Base-by-base conservation (phyloP, 495 filamentous ascomycete genomes). In the Aspergillus hancockii region DNA sequence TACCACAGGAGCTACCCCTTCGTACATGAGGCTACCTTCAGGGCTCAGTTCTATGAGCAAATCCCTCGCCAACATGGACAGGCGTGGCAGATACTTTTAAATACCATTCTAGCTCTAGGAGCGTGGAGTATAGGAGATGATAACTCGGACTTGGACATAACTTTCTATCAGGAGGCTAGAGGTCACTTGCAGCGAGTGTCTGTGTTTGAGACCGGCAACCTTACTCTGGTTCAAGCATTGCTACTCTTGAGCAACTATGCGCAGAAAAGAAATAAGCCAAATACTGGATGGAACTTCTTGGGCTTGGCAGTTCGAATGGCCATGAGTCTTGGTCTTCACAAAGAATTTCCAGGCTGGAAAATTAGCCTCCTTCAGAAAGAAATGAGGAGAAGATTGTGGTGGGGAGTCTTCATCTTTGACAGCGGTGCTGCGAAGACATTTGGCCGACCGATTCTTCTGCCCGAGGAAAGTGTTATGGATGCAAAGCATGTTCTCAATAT, bases 1-100 rank as follows among this genome's bases (percentile, higher is more conserved):
- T 85, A 83, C 59, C 80, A 85, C 57, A 69, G 70, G 10, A 80
- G 75, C 47, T 85, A 85, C 61, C 81, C 82, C 8, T 79, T 85
- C 50, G 65, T 85, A 18, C 80, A 85, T 54, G 82, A 85, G 62
- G 70, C 76, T 4, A 80, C 77, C 5, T 85, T 85, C 54, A 71
- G 81, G 40, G 80, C 81, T 3, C 82, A 85, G 55, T 83, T 80
- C 43, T 69, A 75, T 46, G 79, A 79, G n/a, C 75, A 80, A 16
- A 77, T 77, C 25, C 67, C 77, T 2, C 77, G 80, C 5, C 80
- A 78, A 16, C 74, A 80, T 54, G 72, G 73, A 16, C 76, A 71
- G 28, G 70, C 79, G n/a, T 83, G 80, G 80, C 75, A 82, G 46
- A 75, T 83, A 41, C 66, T 84, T 0, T 67, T 82, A 25, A 79